Conservation (phyloP, 805 yeast genomes). For the Helenozyma rhizophorensis region DNA sequence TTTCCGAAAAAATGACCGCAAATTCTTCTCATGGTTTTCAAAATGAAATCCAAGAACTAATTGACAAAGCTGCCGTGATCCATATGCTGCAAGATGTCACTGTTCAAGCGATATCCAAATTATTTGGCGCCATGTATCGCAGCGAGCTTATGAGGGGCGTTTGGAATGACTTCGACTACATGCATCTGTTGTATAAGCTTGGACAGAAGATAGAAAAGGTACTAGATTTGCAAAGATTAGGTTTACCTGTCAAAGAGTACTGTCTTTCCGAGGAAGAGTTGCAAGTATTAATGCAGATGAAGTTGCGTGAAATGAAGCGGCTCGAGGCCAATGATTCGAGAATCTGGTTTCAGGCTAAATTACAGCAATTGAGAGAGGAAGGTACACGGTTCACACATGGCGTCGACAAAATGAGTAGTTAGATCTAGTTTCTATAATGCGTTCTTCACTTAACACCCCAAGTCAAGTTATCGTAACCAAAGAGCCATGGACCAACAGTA, state of each 20-base stretch:
- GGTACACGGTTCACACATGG: too few relatives aligned
- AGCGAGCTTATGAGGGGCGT: neutral
- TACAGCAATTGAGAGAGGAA: too few relatives aligned
- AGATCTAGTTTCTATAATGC: too few relatives aligned
- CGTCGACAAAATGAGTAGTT: too few relatives aligned
- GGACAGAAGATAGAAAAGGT: neutral
- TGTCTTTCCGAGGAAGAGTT: neutral
- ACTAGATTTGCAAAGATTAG: neutral
- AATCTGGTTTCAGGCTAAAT: neutral
- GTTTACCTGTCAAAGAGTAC: too few relatives aligned
- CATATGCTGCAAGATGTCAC: too few relatives aligned
- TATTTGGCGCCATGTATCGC: neutral
- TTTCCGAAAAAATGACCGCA: too few relatives aligned
- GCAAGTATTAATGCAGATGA: neutral
- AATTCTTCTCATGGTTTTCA: too few relatives aligned
- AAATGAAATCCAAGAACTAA: too few relatives aligned
- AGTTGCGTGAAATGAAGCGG: constrained; percentile 1
- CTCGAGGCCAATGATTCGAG: neutral
- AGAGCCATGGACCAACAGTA: constrained; percentile 76
- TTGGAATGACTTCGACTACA: neutral
- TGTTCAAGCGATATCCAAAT: too few relatives aligned
- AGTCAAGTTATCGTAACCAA: constrained; percentile 79
- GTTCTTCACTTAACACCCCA: constrained; percentile 32
- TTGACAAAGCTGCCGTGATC: too few relatives aligned
- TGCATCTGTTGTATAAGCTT: neutral